phyloP scores from a whole-genome alignment of 75 land plant species.

The Cupressus sempervirens region DNA sequence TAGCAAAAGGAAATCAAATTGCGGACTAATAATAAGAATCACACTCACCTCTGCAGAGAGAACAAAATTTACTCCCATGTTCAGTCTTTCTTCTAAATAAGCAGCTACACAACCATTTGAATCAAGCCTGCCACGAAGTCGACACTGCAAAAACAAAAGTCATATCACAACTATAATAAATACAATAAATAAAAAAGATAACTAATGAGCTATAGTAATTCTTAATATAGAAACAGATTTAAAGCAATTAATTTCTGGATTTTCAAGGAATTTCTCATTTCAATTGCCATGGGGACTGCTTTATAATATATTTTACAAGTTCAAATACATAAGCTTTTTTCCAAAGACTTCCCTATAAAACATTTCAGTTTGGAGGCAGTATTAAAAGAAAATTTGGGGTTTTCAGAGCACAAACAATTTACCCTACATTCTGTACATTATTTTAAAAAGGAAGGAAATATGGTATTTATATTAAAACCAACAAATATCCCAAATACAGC shows the following conservation, averaged over 20 bases:
- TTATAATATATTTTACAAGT: background rate
- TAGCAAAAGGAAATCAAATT: background rate
- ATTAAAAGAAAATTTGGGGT: background rate
- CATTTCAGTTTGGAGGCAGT: background rate
- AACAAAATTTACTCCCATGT: slow-evolving; percentile 88
- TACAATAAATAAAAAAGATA: background rate
- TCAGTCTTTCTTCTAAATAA: slow-evolving; percentile 80
- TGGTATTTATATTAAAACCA: background rate
- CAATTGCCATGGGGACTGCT: background rate
- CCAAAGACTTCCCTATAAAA: background rate
- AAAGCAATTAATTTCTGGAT: background rate
- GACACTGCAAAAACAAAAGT: slow-evolving; percentile 55
- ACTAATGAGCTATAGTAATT: background rate
- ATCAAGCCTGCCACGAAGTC: slow-evolving; percentile 84
- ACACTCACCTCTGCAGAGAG: slow-evolving; percentile 86
- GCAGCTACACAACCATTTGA: slow-evolving; percentile 80
- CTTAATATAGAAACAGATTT: background rate
- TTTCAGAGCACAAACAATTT: background rate
- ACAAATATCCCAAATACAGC: background rate
- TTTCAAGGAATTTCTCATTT: background rate
- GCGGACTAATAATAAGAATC: background rate
- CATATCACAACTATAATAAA: background rate
- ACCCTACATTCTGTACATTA: background rate
- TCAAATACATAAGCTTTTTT: background rate
- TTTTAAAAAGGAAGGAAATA: background rate